A percentile compares a stretch with the other conserved stretches of the same genome.
phyloP scores from a whole-genome alignment of 352 stramenopile genomes.

The Globisporangium yorkense region DNA sequence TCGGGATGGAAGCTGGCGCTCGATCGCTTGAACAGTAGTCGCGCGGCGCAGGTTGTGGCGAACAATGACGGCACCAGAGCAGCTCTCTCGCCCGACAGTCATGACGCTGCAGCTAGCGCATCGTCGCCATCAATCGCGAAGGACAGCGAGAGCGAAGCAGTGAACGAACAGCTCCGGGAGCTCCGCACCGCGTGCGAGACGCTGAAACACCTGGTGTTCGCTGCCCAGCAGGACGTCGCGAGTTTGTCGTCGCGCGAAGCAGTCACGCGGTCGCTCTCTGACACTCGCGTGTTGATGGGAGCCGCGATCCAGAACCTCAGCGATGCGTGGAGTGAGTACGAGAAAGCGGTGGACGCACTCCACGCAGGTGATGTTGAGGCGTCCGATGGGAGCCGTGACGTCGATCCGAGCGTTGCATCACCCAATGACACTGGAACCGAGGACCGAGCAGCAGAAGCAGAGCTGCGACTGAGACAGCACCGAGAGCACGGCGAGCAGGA shows the following conservation, averaged over 20 bases:
- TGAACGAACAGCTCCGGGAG: constrained; percentile 21
- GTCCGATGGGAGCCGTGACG: neutral
- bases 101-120: neutral
- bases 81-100: neutral
- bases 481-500: neutral
- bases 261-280: constrained; percentile 1
- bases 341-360: constrained; percentile 6
- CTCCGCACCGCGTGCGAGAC: constrained; percentile 46
- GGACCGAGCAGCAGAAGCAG: neutral
- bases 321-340: constrained; percentile 14
- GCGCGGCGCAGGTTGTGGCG: neutral
- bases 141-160: neutral
- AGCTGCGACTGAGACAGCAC: neutral
- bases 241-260: neutral
- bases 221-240: constrained; percentile 34
- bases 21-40: constrained; percentile 2
- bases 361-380: neutral
- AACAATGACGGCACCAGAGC: neutral
- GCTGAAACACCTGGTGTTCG: constrained; percentile 33
- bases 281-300: constrained; percentile 15
- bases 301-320: constrained; percentile 16
- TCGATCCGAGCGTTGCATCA: neutral
- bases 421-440: neutral
- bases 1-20: constrained; percentile 2
- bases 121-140: neutral